Evolutionary conservation across 1,284 basidiomycete genomes (phyloP), one percentile per base, ranked within the genome.

Genomic region (Meira nashicola): DNA sequence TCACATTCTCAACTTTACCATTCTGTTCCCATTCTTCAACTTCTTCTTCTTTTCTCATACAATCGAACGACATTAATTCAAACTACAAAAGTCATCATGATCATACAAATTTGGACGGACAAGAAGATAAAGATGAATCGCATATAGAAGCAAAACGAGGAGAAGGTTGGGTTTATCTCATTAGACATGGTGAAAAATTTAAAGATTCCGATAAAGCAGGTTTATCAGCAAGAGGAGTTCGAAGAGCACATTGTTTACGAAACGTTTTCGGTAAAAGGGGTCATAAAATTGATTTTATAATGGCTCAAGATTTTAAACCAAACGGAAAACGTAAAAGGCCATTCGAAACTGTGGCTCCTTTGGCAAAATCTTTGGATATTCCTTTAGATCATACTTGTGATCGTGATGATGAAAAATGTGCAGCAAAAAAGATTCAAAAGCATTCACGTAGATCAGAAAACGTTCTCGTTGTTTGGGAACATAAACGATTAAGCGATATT

Each of bases 391-490:
- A 39, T 37, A 38, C 58, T 14, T 62, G 60, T 50, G 54, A 62
- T 33, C 60, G 60, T 39, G 57, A 62, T n/a, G 56, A 62, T 33
- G 38, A 55, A n/a, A 11, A 39, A 9, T 62, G 60, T 25, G 28
- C 28, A 7, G 50, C 37, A 7, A n/a, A 19, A 14, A 41, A 7
- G 38, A 57, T 62, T 28, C 28, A 40, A 17, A 38, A 46, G 15
- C 25, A 46, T 19, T 19, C 54, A 9, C 17, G 38, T n/a, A 23
- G 40, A 15, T 55, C 55, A 9, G 17, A 52, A 17, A 57, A 59
- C 49, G 55, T 62, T 37, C 25, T 62, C 6, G 41, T 62, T 2
- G 40, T 41, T 39, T 62, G 60, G 60, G 49, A 62, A 49, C 60
- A 62, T 57, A 39, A 48, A 25, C 46, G 55, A 44, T 39, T 62